Conservation (phyloP, 371 early-diverging fungal genomes). For the Chytridium lagenaria region DNA sequence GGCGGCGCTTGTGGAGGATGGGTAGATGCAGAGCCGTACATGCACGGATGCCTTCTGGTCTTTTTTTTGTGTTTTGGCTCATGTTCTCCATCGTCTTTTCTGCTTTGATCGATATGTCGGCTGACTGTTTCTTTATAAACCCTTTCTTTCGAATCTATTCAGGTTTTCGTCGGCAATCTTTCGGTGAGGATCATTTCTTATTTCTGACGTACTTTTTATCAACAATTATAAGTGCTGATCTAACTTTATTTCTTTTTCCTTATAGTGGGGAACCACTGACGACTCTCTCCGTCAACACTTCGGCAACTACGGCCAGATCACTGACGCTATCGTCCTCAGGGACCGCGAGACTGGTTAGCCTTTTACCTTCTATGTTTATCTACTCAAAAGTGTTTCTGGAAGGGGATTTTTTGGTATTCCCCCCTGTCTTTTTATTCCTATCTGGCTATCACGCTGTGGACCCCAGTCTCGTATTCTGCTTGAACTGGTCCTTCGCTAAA, state of each 20-base stretch:
- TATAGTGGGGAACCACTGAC: slow-evolving; percentile 83
- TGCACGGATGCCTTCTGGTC: not conserved
- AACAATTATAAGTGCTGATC: not conserved
- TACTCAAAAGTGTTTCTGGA: slow-evolving; percentile 8
- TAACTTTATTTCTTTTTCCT: not conserved
- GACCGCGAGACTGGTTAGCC: slow-evolving; percentile 70
- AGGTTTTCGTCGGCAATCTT: slow-evolving; percentile 92
- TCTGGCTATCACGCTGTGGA: no score
- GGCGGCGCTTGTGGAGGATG: no score
- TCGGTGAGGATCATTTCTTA: slow-evolving; percentile 50
- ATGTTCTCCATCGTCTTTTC: not conserved
- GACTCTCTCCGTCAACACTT: slow-evolving; percentile 61
- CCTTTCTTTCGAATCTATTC: not conserved
- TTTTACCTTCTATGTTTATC: not conserved
- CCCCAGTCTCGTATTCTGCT: no score
- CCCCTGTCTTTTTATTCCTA: slow-evolving; percentile 3
- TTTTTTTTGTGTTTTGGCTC: not conserved
- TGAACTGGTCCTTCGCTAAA: no score
- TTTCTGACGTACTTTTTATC: not conserved
- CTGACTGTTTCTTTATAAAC: not conserved
- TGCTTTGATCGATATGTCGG: not conserved
- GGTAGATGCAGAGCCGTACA: no score
- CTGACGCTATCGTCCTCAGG: slow-evolving; percentile 84
- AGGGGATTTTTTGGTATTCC: slow-evolving; percentile 41
- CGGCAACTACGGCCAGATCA: slow-evolving; percentile 53